A percentile compares a stretch with the other conserved stretches of the same genome.
Conservation (phyloP, 345 rosid genomes). For the Iberis pinnata region DNA sequence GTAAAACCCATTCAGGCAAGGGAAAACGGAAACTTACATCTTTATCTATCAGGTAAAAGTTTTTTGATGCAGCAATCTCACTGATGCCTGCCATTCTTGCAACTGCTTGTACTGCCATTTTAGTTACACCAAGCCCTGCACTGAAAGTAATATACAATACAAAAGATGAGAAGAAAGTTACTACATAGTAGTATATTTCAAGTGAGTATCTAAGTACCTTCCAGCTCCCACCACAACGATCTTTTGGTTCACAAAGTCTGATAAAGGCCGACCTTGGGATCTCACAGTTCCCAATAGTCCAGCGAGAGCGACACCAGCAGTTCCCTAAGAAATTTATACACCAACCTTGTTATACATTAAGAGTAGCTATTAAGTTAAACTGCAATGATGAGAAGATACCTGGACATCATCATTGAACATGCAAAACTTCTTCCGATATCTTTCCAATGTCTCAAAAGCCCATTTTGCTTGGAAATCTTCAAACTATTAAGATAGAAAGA, state of each 20-base stretch:
- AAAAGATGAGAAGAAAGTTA: constrained; percentile 16
- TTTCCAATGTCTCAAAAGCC: constrained; percentile 91
- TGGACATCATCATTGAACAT: constrained; percentile 99
- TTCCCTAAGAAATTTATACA: constrained; percentile 53
- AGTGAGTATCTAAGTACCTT: constrained; percentile 48
- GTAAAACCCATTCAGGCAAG: constrained; percentile 3
- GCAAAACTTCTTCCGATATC: constrained; percentile 80
- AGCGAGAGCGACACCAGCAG: constrained; percentile 99
- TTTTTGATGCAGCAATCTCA: constrained; percentile 41
- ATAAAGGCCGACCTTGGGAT: constrained; percentile 81
- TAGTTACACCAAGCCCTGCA: constrained; percentile 97
- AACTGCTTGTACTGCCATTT: constrained; percentile 67
- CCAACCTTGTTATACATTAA: neutral
- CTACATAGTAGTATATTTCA: neutral
- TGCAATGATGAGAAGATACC: constrained; percentile 37
- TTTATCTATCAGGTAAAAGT: constrained; percentile 78
- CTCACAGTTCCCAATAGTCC: constrained; percentile 88
- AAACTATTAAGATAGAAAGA: constrained; percentile 44
- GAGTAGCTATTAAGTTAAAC: neutral
- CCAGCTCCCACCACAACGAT: constrained; percentile 99
- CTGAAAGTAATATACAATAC: constrained; percentile 37
- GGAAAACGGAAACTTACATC: constrained; percentile 49
- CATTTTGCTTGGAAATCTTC: constrained; percentile 98
- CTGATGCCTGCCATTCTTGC: constrained; percentile 68
- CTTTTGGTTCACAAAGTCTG: constrained; percentile 85